phyloP scores from a whole-genome alignment of 2,329 filamentous ascomycete genomes.

The Fusarium chuoi region DNA sequence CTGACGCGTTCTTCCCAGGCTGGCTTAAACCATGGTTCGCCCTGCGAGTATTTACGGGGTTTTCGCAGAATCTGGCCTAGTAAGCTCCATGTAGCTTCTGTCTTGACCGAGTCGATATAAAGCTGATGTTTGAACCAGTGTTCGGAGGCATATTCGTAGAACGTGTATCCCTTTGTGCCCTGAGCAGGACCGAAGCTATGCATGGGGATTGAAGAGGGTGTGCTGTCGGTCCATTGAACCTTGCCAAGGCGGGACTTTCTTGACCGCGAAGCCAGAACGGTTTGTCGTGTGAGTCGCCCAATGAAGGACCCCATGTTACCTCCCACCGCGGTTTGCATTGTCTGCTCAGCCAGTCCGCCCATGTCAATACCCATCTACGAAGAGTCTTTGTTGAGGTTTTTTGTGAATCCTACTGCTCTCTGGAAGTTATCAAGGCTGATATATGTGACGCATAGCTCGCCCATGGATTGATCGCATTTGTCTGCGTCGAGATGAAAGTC shows the following conservation, averaged over 20 bases:
- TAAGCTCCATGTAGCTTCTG: neutral
- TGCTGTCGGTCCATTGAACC: neutral
- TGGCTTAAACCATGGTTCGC: neutral
- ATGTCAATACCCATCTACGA: neutral
- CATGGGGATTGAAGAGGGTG: too few species aligned
- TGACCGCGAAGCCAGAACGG: too few species aligned
- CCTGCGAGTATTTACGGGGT: neutral
- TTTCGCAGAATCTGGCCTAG: neutral
- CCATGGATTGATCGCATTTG: neutral
- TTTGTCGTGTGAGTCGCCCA: too few species aligned
- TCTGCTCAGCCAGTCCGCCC: neutral
- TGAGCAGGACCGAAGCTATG: neutral
- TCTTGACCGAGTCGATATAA: fast-evolving
- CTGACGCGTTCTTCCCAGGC: neutral
- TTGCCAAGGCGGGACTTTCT: neutral
- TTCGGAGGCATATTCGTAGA: neutral
- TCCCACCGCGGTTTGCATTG: neutral
- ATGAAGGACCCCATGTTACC: neutral
- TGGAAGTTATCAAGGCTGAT: conserved; percentile 7
- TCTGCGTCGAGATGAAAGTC: neutral
- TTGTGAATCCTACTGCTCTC: neutral
- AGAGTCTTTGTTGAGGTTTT: neutral
- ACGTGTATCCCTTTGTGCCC: neutral
- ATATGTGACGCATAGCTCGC: conserved; percentile 13
- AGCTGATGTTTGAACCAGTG: neutral